Base-by-base conservation (phyloP, 2,329 filamentous ascomycete genomes). In the Neonectria punicea region DNA sequence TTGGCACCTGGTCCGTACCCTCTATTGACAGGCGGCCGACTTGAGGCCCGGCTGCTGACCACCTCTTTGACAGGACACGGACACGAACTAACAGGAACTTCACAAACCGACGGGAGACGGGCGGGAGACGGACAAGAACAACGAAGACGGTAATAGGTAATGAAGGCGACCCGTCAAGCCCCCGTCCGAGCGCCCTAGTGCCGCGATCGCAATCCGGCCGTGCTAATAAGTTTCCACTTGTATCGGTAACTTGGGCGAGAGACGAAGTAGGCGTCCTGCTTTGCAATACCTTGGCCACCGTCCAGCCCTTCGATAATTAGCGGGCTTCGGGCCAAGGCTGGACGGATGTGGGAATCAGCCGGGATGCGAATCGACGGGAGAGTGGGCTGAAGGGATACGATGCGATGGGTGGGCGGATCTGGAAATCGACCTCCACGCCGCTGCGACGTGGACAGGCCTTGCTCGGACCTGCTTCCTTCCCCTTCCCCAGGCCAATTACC, bases 341-440 rank as follows among this genome's bases (percentile, higher is more conserved):
- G n/a, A 64, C 39, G 28, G 55, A 59, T 28, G 61, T 55, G 61
- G 55, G 61, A 56, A 47, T 51, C 32, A 6, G 56, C 61, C 47
- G 63, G 69, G 63, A 73, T 73, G 64, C 66, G 69, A 63, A 73
- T 73, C 65, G 67, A 68, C 63, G 59, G 63, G 53, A 39, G 46
- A 44, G 60, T 56, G 50, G 62, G 53, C 55, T 62, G 55, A 49
- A 53, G 47, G 61, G 61, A 54, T 58, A 54, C 55, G 58, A 65
- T 55, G 30, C 49, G 25, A 49, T 70, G 68, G 61, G 54, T 54
- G 66, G 62, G 67, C 65, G 69, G 70, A 73, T 73, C 70, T 73
- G 60, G 36, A 72, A 62, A 72, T 72, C 70, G 69, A 64, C 69
- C 60, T 71, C 59, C 61, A 72, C 67, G 65, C 67, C 56, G 66